Percentiles rank a stretch among this genome's conserved stretches.
These are phyloP conservation scores for Ramaria sp. DNA, from an alignment of 768 basidiomycete species.

Conservation along the genomic window DNA sequence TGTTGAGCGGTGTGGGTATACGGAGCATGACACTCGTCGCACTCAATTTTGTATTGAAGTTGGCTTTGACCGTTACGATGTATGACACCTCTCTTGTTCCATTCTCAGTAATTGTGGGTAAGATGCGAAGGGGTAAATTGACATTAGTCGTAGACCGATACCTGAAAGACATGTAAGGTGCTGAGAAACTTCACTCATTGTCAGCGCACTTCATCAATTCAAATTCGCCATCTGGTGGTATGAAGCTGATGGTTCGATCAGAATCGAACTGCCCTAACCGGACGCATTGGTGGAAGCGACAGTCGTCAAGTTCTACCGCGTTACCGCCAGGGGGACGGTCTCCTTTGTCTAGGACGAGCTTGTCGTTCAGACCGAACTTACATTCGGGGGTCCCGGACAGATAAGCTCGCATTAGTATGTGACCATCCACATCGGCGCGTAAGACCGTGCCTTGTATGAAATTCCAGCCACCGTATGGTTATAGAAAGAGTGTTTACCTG, in stretches of 20 bases:
- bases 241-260: conserved; percentile 88
- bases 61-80: conserved; percentile 75
- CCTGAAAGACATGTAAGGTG: conserved; percentile 28
- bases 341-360: conserved; percentile 90
- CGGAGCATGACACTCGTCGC: conserved; percentile 87
- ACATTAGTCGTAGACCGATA: conserved; percentile 96
- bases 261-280: conserved; percentile 91
- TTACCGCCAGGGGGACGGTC: conserved; percentile 34
- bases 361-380: conserved; percentile 98
- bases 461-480: background rate
- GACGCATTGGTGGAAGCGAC: conserved; percentile 98
- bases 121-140: conserved; percentile 83
- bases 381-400: conserved; percentile 95
- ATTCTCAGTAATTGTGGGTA: conserved; percentile 87
- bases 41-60: conserved; percentile 84
- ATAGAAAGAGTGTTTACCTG: conserved; percentile 41
- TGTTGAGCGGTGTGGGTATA: conserved; percentile 95
- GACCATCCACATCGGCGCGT: conserved; percentile 95
- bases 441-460: conserved; percentile 59
- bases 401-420: conserved; percentile 97
- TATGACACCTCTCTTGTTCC: conserved; percentile 91
- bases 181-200: background rate
- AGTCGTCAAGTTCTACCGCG: conserved; percentile 94
- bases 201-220: conserved; percentile 85
- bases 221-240: conserved; percentile 98